These are phyloP conservation scores for Trichosanthes cucumerina DNA, from an alignment of 306 rosid genomes.

Conservation along the genomic window DNA sequence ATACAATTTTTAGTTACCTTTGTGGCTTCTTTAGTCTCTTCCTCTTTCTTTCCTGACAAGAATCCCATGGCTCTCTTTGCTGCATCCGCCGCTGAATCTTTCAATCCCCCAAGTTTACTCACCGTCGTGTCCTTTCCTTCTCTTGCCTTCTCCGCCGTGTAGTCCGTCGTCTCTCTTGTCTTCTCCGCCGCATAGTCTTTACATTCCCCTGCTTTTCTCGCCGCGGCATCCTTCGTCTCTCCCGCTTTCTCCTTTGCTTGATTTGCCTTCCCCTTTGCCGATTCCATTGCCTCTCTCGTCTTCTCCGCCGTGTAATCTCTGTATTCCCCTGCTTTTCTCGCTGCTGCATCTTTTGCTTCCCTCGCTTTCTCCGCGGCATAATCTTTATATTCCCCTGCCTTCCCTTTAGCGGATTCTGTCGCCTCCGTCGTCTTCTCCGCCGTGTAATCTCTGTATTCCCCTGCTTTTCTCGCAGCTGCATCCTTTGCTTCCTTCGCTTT, in stretches of 20 bases:
- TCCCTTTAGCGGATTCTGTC: conserved; percentile 3
- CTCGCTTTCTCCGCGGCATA: neutral
- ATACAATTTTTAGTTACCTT: conserved; percentile 17
- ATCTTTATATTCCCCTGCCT: neutral
- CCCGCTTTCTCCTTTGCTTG: neutral
- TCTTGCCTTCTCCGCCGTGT: conserved; percentile 35
- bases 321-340: neutral
- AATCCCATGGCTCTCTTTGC: conserved; percentile 44
- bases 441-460: conserved; percentile 18
- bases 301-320: conserved; percentile 20
- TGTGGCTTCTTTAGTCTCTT: conserved; percentile 25
- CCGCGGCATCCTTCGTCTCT: conserved; percentile 18
- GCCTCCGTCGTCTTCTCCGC: conserved; percentile 14
- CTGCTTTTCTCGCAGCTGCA: neutral
- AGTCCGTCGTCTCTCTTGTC: conserved; percentile 13
- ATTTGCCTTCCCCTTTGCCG: conserved; percentile 8
- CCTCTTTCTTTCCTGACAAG: conserved; percentile 57
- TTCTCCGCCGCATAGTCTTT: conserved; percentile 34
- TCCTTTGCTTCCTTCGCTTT: neutral
- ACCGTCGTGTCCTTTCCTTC: conserved; percentile 44
- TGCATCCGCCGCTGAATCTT: conserved; percentile 49
- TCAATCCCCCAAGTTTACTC: conserved; percentile 51
- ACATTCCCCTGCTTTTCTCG: neutral
- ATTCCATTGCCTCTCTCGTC: conserved; percentile 17
- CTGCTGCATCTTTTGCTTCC: neutral